A percentile compares a stretch with the other conserved stretches of the same genome.
Conservation (phyloP, 495 filamentous ascomycete genomes). For the Xylaria cubensis region DNA sequence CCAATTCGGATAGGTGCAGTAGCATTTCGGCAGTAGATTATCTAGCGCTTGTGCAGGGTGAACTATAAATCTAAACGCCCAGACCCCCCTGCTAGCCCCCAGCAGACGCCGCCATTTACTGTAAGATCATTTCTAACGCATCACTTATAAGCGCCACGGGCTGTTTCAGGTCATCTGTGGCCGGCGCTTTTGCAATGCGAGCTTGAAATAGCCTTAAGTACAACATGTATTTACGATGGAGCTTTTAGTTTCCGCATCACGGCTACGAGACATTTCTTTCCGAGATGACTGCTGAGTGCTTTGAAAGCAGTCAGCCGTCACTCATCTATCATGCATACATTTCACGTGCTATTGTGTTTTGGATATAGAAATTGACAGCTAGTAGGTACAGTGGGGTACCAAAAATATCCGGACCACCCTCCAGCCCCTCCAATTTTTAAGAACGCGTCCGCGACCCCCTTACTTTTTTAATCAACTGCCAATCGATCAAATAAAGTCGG, state of each 20-base stretch:
- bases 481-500: too few relatives aligned
- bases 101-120: neutral
- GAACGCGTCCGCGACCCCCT: too few relatives aligned
- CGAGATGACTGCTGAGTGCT: neutral
- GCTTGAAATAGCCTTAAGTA: neutral
- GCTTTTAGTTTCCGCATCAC: too few relatives aligned
- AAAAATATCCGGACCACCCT: too few relatives aligned
- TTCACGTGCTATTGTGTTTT: neutral
- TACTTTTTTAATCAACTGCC: too few relatives aligned
- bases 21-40: neutral
- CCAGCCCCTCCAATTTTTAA: too few relatives aligned
- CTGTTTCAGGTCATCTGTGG: constrained; percentile 11
- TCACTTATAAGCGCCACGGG: neutral
- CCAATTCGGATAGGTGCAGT: constrained; percentile 18
- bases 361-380: neutral
- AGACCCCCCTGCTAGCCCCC: neutral
- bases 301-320: neutral
- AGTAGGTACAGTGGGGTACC: too few relatives aligned
- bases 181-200: constrained; percentile 1
- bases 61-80: neutral
- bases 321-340: neutral
- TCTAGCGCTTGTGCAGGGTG: neutral
- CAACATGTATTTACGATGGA: too few relatives aligned
- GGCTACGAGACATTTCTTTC: neutral
- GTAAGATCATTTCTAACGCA: neutral